Evolutionary conservation across 148 eudicot species (phyloP).

Genomic region (Rhododendron griersonianum): DNA sequence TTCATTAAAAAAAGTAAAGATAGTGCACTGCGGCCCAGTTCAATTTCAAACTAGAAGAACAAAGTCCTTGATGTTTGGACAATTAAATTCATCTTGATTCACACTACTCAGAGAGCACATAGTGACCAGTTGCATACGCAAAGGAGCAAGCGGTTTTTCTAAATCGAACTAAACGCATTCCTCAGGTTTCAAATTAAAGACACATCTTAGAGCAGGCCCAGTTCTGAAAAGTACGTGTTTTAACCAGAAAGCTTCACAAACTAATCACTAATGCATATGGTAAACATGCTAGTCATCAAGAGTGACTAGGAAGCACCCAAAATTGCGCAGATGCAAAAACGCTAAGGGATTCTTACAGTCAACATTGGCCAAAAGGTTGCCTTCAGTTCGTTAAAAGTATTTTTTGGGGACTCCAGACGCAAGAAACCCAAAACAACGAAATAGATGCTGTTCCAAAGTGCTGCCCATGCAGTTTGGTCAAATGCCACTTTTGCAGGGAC

Average conservation of each 20-base stretch:
- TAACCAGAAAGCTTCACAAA: not conserved
- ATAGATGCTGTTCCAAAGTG: slow-evolving; percentile 88
- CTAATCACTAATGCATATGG: not conserved
- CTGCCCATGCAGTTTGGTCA: slow-evolving; percentile 87
- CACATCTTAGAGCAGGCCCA: not conserved
- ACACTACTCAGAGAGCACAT: not conserved
- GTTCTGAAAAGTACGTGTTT: not conserved
- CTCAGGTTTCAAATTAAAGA: not conserved
- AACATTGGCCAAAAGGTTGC: slow-evolving; percentile 80
- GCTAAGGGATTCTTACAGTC: slow-evolving; percentile 48
- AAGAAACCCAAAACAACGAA: slow-evolving; percentile 54
- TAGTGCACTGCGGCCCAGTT: not conserved
- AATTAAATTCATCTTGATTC: not conserved
- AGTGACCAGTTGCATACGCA: not conserved
- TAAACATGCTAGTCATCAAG: not conserved
- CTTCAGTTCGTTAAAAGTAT: slow-evolving; percentile 47
- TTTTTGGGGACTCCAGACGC: slow-evolving; percentile 63
- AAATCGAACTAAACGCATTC: not conserved
- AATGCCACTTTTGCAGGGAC: slow-evolving; percentile 81
- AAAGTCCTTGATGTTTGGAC: not conserved
- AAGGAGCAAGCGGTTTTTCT: not conserved
- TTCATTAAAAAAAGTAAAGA: not conserved
- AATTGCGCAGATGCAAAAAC: not conserved
- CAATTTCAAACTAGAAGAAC: slow-evolving; percentile 1
- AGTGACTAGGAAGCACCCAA: not conserved